Conservation (phyloP, 192 early-diverging fungal genomes). For the Mortierella hygrophila region DNA sequence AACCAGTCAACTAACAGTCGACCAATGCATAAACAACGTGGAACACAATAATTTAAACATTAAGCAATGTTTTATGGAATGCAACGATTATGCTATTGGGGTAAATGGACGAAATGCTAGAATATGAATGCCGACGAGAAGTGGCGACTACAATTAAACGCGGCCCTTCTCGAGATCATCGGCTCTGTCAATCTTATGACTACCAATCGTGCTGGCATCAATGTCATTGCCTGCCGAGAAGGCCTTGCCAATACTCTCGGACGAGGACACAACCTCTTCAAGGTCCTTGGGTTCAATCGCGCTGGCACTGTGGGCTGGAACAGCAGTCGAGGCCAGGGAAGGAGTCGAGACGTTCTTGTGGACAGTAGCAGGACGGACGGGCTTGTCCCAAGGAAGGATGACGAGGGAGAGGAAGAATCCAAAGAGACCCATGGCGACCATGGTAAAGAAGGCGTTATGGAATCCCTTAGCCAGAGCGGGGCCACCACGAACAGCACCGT, state of each 20-base stretch:
- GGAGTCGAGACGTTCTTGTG: constrained; percentile 13
- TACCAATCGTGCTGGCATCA: constrained; percentile 13
- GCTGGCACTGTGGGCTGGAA: neutral
- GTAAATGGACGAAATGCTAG: neutral
- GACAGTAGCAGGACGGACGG: neutral
- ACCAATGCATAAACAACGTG: no score
- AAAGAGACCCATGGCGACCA: constrained; percentile 37
- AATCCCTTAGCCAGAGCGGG: constrained; percentile 38
- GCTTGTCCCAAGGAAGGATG: constrained; percentile 26
- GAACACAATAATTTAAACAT: no score
- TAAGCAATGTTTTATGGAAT: no score
- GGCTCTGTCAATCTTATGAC: neutral
- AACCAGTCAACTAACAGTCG: no score
- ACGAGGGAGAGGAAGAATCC: constrained; percentile 15
- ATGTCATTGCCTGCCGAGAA: neutral
- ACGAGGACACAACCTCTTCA: constrained; percentile 3
- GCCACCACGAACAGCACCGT: neutral
- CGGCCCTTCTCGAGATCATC: neutral
- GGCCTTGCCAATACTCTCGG: neutral
- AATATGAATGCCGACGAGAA: neutral
- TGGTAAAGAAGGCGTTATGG: constrained; percentile 43
- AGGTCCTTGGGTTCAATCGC: constrained; percentile 9
- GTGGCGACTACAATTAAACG: neutral
- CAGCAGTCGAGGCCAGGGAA: constrained; percentile 31
- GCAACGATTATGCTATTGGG: no score